A percentile compares a stretch with the other conserved stretches of the same genome.
Evolutionary conservation across 2,329 filamentous ascomycete species (phyloP).

Genomic region (Colletotrichum euphorbiae): DNA sequence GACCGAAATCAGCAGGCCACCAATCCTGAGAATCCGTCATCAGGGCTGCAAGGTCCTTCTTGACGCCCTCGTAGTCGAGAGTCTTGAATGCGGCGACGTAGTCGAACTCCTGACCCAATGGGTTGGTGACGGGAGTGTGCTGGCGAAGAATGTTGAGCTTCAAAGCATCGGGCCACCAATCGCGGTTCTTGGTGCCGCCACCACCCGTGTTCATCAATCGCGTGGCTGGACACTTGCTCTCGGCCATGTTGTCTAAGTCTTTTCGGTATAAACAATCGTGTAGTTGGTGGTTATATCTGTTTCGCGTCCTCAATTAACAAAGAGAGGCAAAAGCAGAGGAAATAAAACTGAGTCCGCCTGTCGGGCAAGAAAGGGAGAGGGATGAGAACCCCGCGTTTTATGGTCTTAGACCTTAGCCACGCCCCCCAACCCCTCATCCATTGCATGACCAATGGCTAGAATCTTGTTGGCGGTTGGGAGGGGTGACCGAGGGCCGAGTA

Average conservation of each 20-base stretch:
- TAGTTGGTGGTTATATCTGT: not conserved
- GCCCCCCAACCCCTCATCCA: conserved; percentile 28
- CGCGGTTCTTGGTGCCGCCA: conserved; percentile 73
- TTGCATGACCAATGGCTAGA: conserved; percentile 36
- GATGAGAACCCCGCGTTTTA: conserved; percentile 39
- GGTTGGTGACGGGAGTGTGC: conserved; percentile 72
- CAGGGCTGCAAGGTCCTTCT: conserved; percentile 77
- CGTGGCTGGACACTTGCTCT: conserved; percentile 34
- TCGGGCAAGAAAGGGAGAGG: not conserved
- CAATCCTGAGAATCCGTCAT: conserved; percentile 85
- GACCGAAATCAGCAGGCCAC: conserved; percentile 86
- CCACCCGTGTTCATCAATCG: conserved; percentile 59
- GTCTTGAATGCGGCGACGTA: conserved; percentile 80
- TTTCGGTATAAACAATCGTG: not conserved
- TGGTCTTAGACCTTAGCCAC: conserved; percentile 11
- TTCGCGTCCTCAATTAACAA: conserved; percentile 9
- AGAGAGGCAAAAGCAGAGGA: not conserved
- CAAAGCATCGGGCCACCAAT: conserved; percentile 81
- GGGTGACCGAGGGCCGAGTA: conserved; percentile 17
- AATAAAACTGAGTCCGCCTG: not conserved
- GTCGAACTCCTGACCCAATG: conserved; percentile 74
- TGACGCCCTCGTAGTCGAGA: conserved; percentile 76
- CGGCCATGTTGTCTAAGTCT: conserved; percentile 28
- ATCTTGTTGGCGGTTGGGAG: conserved; percentile 32
- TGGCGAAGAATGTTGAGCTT: conserved; percentile 80